A percentile compares a stretch with the other conserved stretches of the same genome.
Evolutionary conservation across 768 basidiomycete species (phyloP).

Genomic region (Russula dissimulans): DNA sequence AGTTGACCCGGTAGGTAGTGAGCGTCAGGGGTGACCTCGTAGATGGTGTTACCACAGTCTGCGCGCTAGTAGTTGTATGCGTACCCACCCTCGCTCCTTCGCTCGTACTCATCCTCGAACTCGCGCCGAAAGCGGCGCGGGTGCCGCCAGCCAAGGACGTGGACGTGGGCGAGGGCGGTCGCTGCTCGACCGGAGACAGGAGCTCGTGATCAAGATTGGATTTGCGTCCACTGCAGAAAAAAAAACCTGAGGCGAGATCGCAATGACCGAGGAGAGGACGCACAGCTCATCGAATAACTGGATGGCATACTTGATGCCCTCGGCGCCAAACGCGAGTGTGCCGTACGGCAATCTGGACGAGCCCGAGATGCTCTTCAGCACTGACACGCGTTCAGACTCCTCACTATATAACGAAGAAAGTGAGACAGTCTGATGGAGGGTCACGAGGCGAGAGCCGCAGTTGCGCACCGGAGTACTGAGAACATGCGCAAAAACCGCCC

Average conservation of each 20-base stretch:
- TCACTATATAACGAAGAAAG: constrained; percentile 43
- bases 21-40: neutral
- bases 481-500: constrained; percentile 95
- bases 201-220: no score
- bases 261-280: constrained; percentile 28
- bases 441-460: neutral
- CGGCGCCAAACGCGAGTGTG: constrained; percentile 76
- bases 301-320: constrained; percentile 93
- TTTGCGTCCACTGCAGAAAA: no score
- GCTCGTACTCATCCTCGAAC: no score
- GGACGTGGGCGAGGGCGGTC: no score
- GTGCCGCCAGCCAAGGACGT: no score
- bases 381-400: constrained; percentile 95
- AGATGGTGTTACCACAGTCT: no score
- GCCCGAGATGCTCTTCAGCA: constrained; percentile 86
- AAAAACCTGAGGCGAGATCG: no score
- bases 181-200: no score
- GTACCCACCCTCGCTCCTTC: no score
- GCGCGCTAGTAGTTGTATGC: no score
- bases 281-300: constrained; percentile 92
- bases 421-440: neutral
- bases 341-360: constrained; percentile 73
- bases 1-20: neutral
- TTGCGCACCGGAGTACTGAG: constrained; percentile 77
- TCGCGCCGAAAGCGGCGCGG: no score